Base-by-base conservation (phyloP, 345 rosid species). In the Cardamine occulta region DNA sequence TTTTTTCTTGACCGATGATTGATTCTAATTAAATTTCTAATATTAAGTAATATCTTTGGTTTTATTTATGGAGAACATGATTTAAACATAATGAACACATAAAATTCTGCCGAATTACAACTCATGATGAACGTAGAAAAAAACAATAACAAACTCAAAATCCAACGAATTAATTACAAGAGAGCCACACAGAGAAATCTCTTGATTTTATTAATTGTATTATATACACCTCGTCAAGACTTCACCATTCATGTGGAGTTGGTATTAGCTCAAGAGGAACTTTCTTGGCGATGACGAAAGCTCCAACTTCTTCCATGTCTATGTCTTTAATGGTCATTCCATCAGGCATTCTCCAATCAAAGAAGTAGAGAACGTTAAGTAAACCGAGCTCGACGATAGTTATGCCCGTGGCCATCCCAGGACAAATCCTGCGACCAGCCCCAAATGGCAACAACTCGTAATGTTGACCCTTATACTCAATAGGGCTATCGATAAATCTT, bases 371-470 rank as follows among this genome's bases (percentile, higher is more conserved):
- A 31, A 80, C 73, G 69, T 80, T 83, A 1, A 82, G 79, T 2
- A 82, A 67, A 7, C 74, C 77, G 17, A 77, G 23, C 42, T 82
- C 86, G 51, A 82, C 66, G 3, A 57, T 74, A 4, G 68, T 26
- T 4, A 55, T 47, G n/a, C 80, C 89, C 69, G 84, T 61, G 17
- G 76, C 19, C 4, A 84, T 49, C 11, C 66, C 91, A 0, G 86
- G 89, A 64, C 91, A 87, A 17, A 48, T 61, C 80, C 91, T 80
- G 49, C 88, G 70, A 1, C 89, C 92, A 7, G 68, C 69, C 24
- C 89, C 92, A 23, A 86, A 86, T 24, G 91, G 84, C 68, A 84
- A 66, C 21, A 54, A 68, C 73, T 84, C 88, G 17, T 75, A 87
- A 70, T 74, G 47, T 7, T 81, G 82, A 34, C 89, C 89, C 47